A percentile compares a stretch with the other conserved stretches of the same genome.
Conservation (phyloP, 805 yeast genomes). For the Candida nitratophila region DNA sequence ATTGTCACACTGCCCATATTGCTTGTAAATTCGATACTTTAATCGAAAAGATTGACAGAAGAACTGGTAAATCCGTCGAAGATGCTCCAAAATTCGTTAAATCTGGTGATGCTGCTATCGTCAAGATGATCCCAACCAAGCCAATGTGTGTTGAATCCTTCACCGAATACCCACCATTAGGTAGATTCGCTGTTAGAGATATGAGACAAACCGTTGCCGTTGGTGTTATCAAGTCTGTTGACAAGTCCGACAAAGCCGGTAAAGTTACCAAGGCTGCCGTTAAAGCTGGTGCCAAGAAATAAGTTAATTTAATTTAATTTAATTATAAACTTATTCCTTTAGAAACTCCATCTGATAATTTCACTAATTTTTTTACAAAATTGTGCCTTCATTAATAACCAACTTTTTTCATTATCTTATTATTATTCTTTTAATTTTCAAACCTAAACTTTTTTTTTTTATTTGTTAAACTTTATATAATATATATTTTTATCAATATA, state of each 20-base stretch:
- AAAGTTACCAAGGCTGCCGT: slow-evolving; percentile 96
- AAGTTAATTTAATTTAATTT: slow-evolving; percentile 22
- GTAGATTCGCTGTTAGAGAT: slow-evolving; percentile 98
- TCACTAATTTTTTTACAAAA: too few relatives aligned
- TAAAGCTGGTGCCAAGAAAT: slow-evolving; percentile 66
- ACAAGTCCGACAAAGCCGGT: slow-evolving; percentile 79
- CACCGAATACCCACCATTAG: slow-evolving; percentile 93
- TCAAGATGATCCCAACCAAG: slow-evolving; percentile 80
- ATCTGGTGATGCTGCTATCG: slow-evolving; percentile 95
- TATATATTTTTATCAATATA: too few relatives aligned
- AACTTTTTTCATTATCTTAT: too few relatives aligned
- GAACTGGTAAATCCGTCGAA: slow-evolving; percentile 88
- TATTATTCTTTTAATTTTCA: too few relatives aligned
- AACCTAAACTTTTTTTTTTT: too few relatives aligned
- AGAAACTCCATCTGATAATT: too few relatives aligned
- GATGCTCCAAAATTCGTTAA: slow-evolving; percentile 88
- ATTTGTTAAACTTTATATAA: too few relatives aligned
- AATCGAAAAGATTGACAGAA: slow-evolving; percentile 81
- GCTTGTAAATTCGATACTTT: slow-evolving; percentile 77
- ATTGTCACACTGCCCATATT: slow-evolving; percentile 91
- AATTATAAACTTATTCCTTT: neutral
- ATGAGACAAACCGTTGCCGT: slow-evolving; percentile 99
- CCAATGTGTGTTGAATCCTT: slow-evolving; percentile 94
- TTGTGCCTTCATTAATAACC: too few relatives aligned
- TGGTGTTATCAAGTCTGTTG: slow-evolving; percentile 97